Conservation (phyloP, 768 basidiomycete genomes). For the Kwoniella europaea region DNA sequence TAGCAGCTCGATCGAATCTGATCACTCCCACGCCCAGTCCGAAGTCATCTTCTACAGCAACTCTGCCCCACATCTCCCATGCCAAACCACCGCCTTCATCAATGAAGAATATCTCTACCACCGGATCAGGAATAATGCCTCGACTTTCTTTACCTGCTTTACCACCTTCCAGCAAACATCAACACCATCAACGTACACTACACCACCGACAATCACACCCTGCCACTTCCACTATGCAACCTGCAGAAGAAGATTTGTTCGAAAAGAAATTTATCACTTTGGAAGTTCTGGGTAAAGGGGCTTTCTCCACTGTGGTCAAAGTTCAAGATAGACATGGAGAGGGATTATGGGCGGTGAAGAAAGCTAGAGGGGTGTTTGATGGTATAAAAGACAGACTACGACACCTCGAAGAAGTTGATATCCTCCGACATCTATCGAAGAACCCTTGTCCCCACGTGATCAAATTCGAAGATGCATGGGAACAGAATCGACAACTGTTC, state of each 20-base stretch:
- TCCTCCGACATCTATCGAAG: conserved; percentile 74
- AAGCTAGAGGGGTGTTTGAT: conserved; percentile 81
- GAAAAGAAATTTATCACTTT: conserved; percentile 82
- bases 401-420: conserved; percentile 91
- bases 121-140: conserved; percentile 38
- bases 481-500: conserved; percentile 84
- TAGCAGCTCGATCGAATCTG: conserved; percentile 21
- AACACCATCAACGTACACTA: conserved; percentile 39
- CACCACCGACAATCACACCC: conserved; percentile 49
- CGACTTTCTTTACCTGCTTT: conserved; percentile 50
- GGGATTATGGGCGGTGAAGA: conserved; percentile 82
- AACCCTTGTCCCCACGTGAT: conserved; percentile 70
- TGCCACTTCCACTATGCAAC: conserved; percentile 26
- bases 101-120: conserved; percentile 17
- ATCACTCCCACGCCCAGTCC: conserved; percentile 32
- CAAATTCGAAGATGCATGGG: conserved; percentile 92
- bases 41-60: conserved; percentile 6
- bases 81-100: conserved; percentile 5
- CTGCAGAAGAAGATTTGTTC: conserved; percentile 61
- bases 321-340: conserved; percentile 62
- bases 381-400: conserved; percentile 80
- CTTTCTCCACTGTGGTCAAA: conserved; percentile 87
- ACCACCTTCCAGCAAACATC: conserved; percentile 35
- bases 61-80: background rate
- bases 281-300: conserved; percentile 85